Base-by-base conservation (phyloP, 2,329 filamentous ascomycete genomes). In the Mollisiaceae sp. region DNA sequence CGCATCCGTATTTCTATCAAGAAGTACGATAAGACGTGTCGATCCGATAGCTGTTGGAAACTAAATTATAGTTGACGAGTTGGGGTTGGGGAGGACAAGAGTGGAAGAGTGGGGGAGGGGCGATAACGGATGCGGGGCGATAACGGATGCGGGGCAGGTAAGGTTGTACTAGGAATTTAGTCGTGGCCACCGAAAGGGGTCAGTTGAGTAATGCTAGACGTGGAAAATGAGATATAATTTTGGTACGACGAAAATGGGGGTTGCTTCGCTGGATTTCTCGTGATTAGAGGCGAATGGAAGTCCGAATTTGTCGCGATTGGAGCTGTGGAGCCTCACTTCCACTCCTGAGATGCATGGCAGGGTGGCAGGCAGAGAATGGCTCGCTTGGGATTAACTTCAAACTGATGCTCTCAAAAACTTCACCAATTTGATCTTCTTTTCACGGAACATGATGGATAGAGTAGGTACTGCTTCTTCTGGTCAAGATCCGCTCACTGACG, bases 361-460 rank as follows among this genome's bases (percentile, higher is more conserved):
- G 6, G 45, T 11, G 18, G 18, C n/a, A 22, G n/a, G 9, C 20
- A 24, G 4, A 27, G 50, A 54, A 54, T 54, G 50, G 32, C 50
- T 54, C 50, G 50, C 50, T 54, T 54, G 20, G 47, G 24, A 11
- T 41, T n/a, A 43, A 39, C 18, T 43, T 24, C 22, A 27, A 18
- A 27, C 12, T 54, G 50, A 32, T 20, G 57, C 35, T 41, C 14
- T 39, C 8, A 32, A 9, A 20, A 24, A 14, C 57, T 41, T 41
- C 38, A 59, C 43, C 14, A 4, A 59, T 9, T 18, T 20, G 12
- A 3, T 61, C n/a, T 41, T 9, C 47, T n/a, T 36, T 24, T 3
- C 3, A 32, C 14, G 15, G 36, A 54, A 41, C 24, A 58, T 36
- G 8, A 60, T 61, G 58, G 59, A 61, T 32, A 60, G 63, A 61